These are phyloP conservation scores for Knufia petricola DNA, from an alignment of 2,329 filamentous ascomycete genomes.

Conservation along the genomic window DNA sequence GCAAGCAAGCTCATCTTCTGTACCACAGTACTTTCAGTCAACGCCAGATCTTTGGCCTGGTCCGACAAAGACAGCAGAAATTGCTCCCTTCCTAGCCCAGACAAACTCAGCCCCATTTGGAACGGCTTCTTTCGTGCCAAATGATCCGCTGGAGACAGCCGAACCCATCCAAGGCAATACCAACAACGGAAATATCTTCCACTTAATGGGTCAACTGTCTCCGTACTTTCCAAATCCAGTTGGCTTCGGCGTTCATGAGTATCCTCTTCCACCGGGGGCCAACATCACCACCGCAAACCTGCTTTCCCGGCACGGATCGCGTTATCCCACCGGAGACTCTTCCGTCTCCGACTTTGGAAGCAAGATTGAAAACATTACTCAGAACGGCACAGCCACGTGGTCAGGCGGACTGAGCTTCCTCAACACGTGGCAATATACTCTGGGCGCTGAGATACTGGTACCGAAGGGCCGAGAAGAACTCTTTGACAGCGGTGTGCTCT, in stretches of 20 bases:
- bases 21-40: conserved; percentile 20
- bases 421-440: conserved; percentile 57
- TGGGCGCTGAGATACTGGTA: conserved; percentile 63
- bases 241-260: conserved; percentile 67
- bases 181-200: conserved; percentile 57
- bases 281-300: conserved; percentile 63
- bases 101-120: conserved; percentile 57
- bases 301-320: conserved; percentile 62
- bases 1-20: conserved; percentile 9
- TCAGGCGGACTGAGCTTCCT: conserved; percentile 55
- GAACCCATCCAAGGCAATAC: conserved; percentile 53
- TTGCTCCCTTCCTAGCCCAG: conserved; percentile 60
- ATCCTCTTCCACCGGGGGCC: conserved; percentile 56
- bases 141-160: conserved; percentile 60
- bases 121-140: conserved; percentile 53
- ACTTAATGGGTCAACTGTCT: conserved; percentile 58
- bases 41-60: conserved; percentile 17
- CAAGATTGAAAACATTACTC: conserved; percentile 46
- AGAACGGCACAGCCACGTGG: conserved; percentile 44
- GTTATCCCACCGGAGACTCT: conserved; percentile 58
- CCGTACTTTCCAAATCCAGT: conserved; percentile 59
- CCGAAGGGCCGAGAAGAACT: conserved; percentile 64
- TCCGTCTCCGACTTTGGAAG: conserved; percentile 47
- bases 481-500: conserved; percentile 59
- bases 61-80: conserved; percentile 47